Evolutionary conservation across 1,139 yeast species (phyloP).

Genomic region (Suhomyces coccinellae): DNA sequence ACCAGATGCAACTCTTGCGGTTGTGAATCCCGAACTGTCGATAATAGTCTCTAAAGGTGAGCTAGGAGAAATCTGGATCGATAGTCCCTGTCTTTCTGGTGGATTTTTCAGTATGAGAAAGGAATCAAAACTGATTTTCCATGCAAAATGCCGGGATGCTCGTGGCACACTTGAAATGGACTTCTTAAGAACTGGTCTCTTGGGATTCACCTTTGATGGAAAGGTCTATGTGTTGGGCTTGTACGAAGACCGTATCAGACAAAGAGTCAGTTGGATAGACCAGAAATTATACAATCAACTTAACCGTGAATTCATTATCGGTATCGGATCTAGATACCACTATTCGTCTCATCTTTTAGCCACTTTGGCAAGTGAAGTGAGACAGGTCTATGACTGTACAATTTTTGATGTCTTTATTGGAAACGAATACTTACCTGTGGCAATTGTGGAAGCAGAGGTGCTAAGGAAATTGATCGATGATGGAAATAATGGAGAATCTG

Average conservation of each 20-base stretch:
- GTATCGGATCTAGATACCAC: constrained; percentile 59
- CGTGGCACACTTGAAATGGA: constrained; percentile 70
- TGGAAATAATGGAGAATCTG: constrained; percentile 11
- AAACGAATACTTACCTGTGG: constrained; percentile 82
- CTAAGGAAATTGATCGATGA: constrained; percentile 46
- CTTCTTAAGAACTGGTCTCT: constrained; percentile 83
- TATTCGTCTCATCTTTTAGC: constrained; percentile 83
- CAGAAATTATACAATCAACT: constrained; percentile 39
- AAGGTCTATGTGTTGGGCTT: constrained; percentile 85
- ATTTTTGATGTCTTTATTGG: constrained; percentile 87
- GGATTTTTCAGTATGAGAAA: constrained; percentile 76
- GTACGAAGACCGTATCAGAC: constrained; percentile 89
- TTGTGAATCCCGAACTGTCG: constrained; percentile 89
- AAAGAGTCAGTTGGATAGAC: constrained; percentile 65
- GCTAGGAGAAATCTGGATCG: constrained; percentile 98
- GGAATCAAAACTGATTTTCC: constrained; percentile 77
- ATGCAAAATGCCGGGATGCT: constrained; percentile 75
- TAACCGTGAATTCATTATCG: constrained; percentile 34
- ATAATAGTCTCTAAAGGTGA: constrained; percentile 66
- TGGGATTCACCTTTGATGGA: constrained; percentile 87
- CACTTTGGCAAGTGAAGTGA: constrained; percentile 78
- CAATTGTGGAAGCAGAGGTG: constrained; percentile 81
- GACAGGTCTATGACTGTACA: constrained; percentile 84
- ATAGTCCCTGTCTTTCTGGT: constrained; percentile 83
- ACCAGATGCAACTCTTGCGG: constrained; percentile 90